Evolutionary conservation across 768 basidiomycete species (phyloP).

Genomic region (Trametes maxima): DNA sequence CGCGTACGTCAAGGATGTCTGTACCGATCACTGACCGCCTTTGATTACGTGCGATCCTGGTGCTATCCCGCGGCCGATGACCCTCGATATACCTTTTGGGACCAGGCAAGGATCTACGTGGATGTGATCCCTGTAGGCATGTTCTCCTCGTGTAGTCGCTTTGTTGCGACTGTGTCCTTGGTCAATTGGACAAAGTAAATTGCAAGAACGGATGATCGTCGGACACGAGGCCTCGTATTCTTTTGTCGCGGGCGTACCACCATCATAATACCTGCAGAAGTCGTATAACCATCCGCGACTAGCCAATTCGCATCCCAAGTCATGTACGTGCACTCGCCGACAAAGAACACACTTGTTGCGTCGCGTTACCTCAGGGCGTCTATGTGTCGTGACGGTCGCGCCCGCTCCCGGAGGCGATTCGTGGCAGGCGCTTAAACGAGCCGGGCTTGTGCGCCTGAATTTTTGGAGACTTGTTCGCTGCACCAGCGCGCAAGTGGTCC

Average conservation of each 20-base stretch:
- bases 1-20: too few species aligned
- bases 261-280: neutral
- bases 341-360: neutral
- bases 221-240: neutral
- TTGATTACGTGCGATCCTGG: too few species aligned
- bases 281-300: too few species aligned
- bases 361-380: neutral
- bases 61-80: too few species aligned
- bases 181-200: neutral
- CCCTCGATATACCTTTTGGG: too few species aligned
- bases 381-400: constrained; percentile 6
- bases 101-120: too few species aligned
- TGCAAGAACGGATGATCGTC: neutral
- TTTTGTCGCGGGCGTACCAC: neutral
- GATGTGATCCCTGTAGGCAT: too few species aligned
- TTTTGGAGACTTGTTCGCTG: constrained; percentile 12
- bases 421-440: constrained; percentile 17
- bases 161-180: too few species aligned
- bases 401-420: constrained; percentile 3
- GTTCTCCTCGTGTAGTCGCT: neutral
- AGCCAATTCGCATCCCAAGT: too few species aligned
- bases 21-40: too few species aligned
- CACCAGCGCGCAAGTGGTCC: constrained; percentile 15
- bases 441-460: constrained; percentile 17
- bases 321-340: too few species aligned